These are phyloP conservation scores for Fusarium haematococcum DNA, from an alignment of 2,329 filamentous ascomycete species.

Conservation along the genomic window DNA sequence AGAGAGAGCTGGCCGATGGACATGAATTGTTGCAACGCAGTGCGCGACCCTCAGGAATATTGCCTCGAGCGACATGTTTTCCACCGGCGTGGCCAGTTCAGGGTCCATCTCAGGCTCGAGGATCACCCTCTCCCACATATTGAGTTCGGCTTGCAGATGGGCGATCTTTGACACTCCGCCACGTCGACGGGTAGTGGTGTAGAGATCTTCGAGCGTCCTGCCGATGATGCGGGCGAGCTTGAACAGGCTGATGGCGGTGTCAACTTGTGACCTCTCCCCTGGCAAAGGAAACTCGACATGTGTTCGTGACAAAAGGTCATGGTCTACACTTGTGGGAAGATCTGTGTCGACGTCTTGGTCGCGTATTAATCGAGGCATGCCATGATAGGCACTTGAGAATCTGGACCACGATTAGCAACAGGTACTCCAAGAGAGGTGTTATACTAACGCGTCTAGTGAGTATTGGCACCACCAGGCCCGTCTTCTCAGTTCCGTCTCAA, in stretches of 20 bases:
- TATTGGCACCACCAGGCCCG: constrained; percentile 45
- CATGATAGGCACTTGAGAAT: constrained; percentile 42
- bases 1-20: constrained; percentile 40
- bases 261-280: constrained; percentile 41
- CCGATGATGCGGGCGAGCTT: constrained; percentile 42
- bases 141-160: constrained; percentile 39
- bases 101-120: constrained; percentile 14
- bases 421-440: no score
- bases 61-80: neutral
- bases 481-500: constrained; percentile 41
- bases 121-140: constrained; percentile 35
- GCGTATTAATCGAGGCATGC: constrained; percentile 43
- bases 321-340: constrained; percentile 39
- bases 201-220: constrained; percentile 38
- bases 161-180: constrained; percentile 41
- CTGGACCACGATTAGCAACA: constrained; percentile 1
- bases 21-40: constrained; percentile 38
- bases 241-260: constrained; percentile 39
- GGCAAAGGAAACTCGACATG: constrained; percentile 41
- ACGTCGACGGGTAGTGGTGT: constrained; percentile 41
- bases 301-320: constrained; percentile 39
- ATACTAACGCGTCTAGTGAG: constrained; percentile 38
- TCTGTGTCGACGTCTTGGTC: constrained; percentile 45
- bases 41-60: constrained; percentile 30
- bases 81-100: neutral